These are phyloP conservation scores for Carex parvula DNA, from an alignment of 176 grass and related monocot species.

Conservation along the genomic window DNA sequence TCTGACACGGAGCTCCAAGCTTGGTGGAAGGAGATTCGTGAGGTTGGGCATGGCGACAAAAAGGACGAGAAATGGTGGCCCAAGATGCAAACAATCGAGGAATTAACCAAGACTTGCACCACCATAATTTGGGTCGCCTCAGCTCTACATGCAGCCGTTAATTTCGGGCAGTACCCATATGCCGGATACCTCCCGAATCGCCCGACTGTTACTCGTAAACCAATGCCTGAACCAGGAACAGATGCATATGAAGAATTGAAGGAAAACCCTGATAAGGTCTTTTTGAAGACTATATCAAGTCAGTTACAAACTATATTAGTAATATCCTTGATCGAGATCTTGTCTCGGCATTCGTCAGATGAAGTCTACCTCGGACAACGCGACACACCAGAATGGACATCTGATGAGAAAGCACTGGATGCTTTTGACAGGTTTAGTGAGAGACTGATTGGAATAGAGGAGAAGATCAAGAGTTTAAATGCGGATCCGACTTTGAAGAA, in stretches of 20 bases:
- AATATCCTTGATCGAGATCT: slow-evolving; percentile 58
- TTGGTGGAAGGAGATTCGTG: slow-evolving; percentile 80
- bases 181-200: slow-evolving; percentile 62
- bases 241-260: slow-evolving; percentile 28
- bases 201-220: slow-evolving; percentile 46
- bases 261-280: slow-evolving; percentile 33
- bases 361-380: slow-evolving; percentile 76
- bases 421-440: slow-evolving; percentile 42
- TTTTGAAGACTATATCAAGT: slow-evolving; percentile 61
- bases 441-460: slow-evolving; percentile 37
- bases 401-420: slow-evolving; percentile 36
- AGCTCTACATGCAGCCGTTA: slow-evolving; percentile 67
- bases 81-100: slow-evolving; percentile 41
- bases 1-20: slow-evolving; percentile 53
- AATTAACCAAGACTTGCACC: slow-evolving; percentile 51
- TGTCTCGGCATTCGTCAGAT: slow-evolving; percentile 68
- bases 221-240: slow-evolving; percentile 38
- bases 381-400: slow-evolving; percentile 53
- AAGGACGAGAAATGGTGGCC: slow-evolving; percentile 63
- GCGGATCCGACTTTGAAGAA: slow-evolving; percentile 34
- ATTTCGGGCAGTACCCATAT: slow-evolving; percentile 65
- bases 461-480: slow-evolving; percentile 38
- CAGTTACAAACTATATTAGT: slow-evolving; percentile 46
- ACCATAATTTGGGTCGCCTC: slow-evolving; percentile 77
- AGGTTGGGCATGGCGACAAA: slow-evolving; percentile 64